phyloP scores from a whole-genome alignment of 306 rosid genomes.

The Purshia tridentata region DNA sequence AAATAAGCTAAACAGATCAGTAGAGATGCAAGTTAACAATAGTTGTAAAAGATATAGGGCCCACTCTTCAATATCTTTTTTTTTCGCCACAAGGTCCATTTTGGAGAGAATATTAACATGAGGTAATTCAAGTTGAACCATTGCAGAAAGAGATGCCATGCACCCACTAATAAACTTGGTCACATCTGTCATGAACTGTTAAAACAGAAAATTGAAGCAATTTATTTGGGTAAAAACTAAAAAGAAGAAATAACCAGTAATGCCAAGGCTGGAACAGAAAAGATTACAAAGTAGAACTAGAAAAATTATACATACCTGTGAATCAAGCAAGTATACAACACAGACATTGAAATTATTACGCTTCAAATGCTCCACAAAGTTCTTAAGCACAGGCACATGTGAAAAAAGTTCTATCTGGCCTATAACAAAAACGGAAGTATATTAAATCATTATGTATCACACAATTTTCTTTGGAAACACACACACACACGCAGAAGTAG shows the following conservation, averaged over 20 bases:
- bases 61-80: constrained; percentile 77
- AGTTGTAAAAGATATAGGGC: constrained; percentile 6
- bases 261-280: background rate
- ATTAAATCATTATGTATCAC: constrained; percentile 6
- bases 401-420: constrained; percentile 96
- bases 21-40: constrained; percentile 8
- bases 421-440: constrained; percentile 35
- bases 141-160: constrained; percentile 83
- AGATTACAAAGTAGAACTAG: constrained; percentile 7
- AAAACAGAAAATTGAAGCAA: background rate
- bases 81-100: constrained; percentile 85
- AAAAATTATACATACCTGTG: constrained; percentile 60
- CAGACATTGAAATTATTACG: constrained; percentile 74
- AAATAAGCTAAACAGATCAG: constrained; percentile 9
- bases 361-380: constrained; percentile 86
- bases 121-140: constrained; percentile 86
- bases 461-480: background rate
- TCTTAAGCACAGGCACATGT: constrained; percentile 77
- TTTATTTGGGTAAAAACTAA: constrained; percentile 17
- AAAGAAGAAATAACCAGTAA: constrained; percentile 4
- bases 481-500: background rate
- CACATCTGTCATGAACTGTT: constrained; percentile 83
- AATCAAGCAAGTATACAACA: constrained; percentile 86
- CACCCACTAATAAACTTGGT: constrained; percentile 96
- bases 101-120: constrained; percentile 94